Evolutionary conservation across 2,329 filamentous ascomycete species (phyloP).

Genomic region (Escovopsis sp.): DNA sequence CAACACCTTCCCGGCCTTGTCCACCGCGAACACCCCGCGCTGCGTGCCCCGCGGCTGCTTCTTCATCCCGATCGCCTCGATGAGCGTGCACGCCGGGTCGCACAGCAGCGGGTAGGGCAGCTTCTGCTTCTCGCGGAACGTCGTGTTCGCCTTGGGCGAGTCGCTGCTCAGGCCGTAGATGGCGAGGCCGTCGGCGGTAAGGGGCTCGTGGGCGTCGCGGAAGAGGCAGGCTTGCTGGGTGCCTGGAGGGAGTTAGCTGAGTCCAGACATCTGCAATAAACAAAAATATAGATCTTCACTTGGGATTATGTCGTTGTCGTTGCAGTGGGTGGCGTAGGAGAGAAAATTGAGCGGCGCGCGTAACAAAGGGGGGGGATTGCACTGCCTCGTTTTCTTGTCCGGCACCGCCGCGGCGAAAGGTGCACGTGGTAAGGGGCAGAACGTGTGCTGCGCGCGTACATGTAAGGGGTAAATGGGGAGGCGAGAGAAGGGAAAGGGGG

Average conservation of each 20-base stretch:
- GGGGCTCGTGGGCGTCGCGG: slow-evolving; percentile 63
- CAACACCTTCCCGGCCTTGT: slow-evolving; percentile 69
- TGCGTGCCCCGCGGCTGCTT: slow-evolving; percentile 68
- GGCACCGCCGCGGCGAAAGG: no score
- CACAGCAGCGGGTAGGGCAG: slow-evolving; percentile 81
- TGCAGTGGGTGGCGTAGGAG: no score
- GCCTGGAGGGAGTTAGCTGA: slow-evolving; percentile 37
- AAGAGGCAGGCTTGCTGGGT: slow-evolving; percentile 89
- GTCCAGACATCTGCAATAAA: background rate
- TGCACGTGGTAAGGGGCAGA: no score
- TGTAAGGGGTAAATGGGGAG: no score
- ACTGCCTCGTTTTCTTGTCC: no score
- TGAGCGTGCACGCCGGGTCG: slow-evolving; percentile 59
- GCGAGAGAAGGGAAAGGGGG: no score
- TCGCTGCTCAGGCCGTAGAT: slow-evolving; percentile 87
- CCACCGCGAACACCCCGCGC: slow-evolving; percentile 76
- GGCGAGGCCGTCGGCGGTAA: slow-evolving; percentile 64
- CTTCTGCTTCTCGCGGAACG: slow-evolving; percentile 82
- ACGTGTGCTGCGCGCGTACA: no score
- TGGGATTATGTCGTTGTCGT: no score
- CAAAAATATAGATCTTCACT: no score
- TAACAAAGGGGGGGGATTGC: no score
- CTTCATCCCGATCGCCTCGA: slow-evolving; percentile 76
- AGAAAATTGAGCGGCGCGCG: background rate
- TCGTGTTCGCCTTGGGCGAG: slow-evolving; percentile 79